phyloP scores from a whole-genome alignment of 345 rosid species.

The Psidium friedrichsthalianum region DNA sequence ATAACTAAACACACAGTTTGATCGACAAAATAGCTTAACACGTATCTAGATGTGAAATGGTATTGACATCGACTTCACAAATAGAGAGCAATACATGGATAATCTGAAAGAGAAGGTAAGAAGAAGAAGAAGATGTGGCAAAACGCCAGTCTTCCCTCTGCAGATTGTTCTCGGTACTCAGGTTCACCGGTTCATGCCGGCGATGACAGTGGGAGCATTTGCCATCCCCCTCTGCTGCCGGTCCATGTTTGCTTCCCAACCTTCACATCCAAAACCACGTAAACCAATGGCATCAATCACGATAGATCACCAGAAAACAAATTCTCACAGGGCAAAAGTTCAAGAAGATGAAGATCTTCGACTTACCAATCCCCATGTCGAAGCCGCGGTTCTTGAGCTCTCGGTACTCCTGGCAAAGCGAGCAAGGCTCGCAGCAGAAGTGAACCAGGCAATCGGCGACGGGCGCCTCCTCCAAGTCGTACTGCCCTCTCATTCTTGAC shows the following conservation, averaged over 20 bases:
- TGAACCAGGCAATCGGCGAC: conserved; percentile 43
- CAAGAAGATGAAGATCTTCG: not conserved
- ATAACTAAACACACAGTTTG: not conserved
- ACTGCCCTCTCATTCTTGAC: conserved; percentile 33
- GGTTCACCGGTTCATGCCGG: conserved; percentile 24
- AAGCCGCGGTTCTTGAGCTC: conserved; percentile 41
- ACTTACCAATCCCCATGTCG: conserved; percentile 41
- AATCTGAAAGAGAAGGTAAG: not conserved
- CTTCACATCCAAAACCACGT: conserved; percentile 7
- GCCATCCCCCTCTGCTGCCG: conserved; percentile 25
- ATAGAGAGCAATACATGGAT: not conserved
- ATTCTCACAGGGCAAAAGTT: not conserved
- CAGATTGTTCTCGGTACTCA: not conserved
- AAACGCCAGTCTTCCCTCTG: not conserved
- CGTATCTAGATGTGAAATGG: not conserved
- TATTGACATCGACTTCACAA: not conserved
- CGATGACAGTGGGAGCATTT: conserved; percentile 13
- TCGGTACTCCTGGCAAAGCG: conserved; percentile 42
- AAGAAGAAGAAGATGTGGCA: not conserved
- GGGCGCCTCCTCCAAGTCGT: conserved; percentile 34
- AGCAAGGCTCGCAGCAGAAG: conserved; percentile 31
- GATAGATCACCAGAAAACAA: not conserved
- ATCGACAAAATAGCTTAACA: not conserved
- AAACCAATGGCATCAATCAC: not conserved
- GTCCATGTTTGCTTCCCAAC: conserved; percentile 42